Base-by-base conservation (phyloP, 2,329 filamentous ascomycete genomes). In the Botrytis fragariae region DNA sequence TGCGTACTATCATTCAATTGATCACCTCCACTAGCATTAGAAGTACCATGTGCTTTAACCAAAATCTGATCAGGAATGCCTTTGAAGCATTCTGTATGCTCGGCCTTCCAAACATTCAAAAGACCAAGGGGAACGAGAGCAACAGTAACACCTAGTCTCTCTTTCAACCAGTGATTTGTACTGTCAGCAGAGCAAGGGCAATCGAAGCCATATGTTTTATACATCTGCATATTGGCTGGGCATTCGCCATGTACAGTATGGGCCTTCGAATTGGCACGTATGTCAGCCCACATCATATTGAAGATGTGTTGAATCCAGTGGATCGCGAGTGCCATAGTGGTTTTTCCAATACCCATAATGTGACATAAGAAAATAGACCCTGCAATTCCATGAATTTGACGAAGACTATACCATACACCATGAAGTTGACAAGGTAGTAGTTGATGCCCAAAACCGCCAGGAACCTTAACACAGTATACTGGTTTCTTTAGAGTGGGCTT, bases 341-440 rank as follows among this genome's bases (percentile, higher is more conserved):
- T 48, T 54, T 68, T 68, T n/a, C 64, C 44, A 68, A 68, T 45
- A n/a, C 64, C 64, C 44, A 68, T 68, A 39, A 51, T 48, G 35
- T 68, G 64, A 45, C 44, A 45, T 37, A 68, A 8, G 54, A 68
- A 48, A 37, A 51, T 37, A 54, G 45, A 68, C 42, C 44, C 44
- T 37, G 44, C 44, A 54, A 45, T n/a, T 16, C 64, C 44, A 68
- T 68, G 64, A 29, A 68, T 68, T 18, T 68, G 37, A 14, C 64
- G 45, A 48, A 68, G 64, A 45, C 22, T 54, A 45, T 51, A 9
- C 44, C 25, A 68, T 12, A 68, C 64, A 45, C 64, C 44, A 48
- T 68, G 64, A 45, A 51, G 22, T 35, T 68, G 64, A 48, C 39
- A 42, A 68, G 44, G 64, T 54, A 68, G 29, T 37, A 68, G 25